A percentile compares a stretch with the other conserved stretches of the same genome.
Conservation (phyloP, 2,329 filamentous ascomycete genomes). For the Epicoccum sorghinum region DNA sequence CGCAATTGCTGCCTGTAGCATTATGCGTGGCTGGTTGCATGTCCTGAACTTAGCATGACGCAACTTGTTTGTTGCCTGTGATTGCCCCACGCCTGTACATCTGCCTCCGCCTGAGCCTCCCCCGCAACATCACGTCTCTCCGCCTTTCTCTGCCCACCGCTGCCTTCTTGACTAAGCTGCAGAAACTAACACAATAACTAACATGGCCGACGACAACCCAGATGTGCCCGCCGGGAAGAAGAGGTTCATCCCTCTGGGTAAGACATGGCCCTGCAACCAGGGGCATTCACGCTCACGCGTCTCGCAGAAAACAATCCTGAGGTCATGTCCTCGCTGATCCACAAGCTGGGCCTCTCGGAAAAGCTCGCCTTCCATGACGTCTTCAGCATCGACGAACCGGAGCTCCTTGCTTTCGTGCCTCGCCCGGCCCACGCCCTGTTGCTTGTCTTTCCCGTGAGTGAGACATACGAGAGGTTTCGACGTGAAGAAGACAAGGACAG, state of each 20-base stretch:
- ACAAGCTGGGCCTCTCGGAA: constrained; percentile 83
- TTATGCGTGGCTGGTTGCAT: too few species aligned
- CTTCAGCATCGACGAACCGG: constrained; percentile 84
- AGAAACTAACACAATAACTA: constrained; percentile 2
- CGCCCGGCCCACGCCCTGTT: constrained; percentile 87
- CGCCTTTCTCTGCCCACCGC: background rate
- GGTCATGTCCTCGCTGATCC: constrained; percentile 85
- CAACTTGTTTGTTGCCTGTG: constrained; percentile 15
- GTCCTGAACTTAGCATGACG: too few species aligned
- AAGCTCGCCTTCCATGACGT: constrained; percentile 85
- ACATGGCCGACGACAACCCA: constrained; percentile 40
- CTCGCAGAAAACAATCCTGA: constrained; percentile 76
- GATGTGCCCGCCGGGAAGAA: constrained; percentile 42
- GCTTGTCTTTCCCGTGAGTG: constrained; percentile 86
- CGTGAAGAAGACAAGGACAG: constrained; percentile 71
- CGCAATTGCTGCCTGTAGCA: background rate
- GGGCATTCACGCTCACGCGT: constrained; percentile 20
- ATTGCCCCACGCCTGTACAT: constrained; percentile 9
- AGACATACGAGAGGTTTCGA: constrained; percentile 78
- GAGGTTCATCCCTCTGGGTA: constrained; percentile 49
- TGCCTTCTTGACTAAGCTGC: background rate
- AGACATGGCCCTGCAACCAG: background rate
- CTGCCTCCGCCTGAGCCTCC: constrained; percentile 3
- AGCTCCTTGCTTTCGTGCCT: constrained; percentile 84
- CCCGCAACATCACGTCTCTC: constrained; percentile 1